Base-by-base conservation (phyloP, 257 asterid genomes). In the Leonotis leonurus region DNA sequence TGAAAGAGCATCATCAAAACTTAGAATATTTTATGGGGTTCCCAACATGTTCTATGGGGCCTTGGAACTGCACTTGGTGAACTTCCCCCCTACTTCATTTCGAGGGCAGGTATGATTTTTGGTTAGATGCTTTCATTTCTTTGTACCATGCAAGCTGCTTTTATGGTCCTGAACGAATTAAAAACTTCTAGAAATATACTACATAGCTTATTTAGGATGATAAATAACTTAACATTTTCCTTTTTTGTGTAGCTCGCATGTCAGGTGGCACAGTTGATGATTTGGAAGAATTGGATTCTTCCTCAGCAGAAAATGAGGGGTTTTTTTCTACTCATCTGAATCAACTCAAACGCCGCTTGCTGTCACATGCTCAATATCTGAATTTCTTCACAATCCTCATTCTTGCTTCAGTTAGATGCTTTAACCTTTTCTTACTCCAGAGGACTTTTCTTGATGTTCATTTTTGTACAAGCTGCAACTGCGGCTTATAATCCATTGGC, bases 11-110 rank as follows among this genome's bases (percentile, higher is more conserved):
- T n/a, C n/a, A n/a, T n/a, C n/a, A n/a, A n/a, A n/a, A n/a, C n/a
- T n/a, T n/a, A n/a, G n/a, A n/a, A n/a, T n/a, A n/a, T n/a, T n/a
- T n/a, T n/a, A n/a, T n/a, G n/a, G n/a, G n/a, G n/a, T n/a, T n/a
- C n/a, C n/a, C n/a, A n/a, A n/a, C n/a, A n/a, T 51, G 50, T 89
- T 60, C 59, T 89, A 44, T 89, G 97, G 96, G 96, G 97, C 68
- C 62, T 86, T 39, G 95, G 97, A 49, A 89, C 97, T 37, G 96
- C 97, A 56, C 97, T 89, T 56, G 97, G 97, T 51, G 97, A 89
- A 78, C 95, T 89, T 12, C 97, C 95, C 48, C 97, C 97, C 4
- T 89, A 89, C 78, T 89, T 89, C 75, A 89, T 89, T 69, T 89
- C 97, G 68, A 78, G 97, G 76, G 94, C 97, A 65, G 97, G 97